phyloP scores from a whole-genome alignment of 2,329 filamentous ascomycete species.

The Exophiala spinifera region DNA sequence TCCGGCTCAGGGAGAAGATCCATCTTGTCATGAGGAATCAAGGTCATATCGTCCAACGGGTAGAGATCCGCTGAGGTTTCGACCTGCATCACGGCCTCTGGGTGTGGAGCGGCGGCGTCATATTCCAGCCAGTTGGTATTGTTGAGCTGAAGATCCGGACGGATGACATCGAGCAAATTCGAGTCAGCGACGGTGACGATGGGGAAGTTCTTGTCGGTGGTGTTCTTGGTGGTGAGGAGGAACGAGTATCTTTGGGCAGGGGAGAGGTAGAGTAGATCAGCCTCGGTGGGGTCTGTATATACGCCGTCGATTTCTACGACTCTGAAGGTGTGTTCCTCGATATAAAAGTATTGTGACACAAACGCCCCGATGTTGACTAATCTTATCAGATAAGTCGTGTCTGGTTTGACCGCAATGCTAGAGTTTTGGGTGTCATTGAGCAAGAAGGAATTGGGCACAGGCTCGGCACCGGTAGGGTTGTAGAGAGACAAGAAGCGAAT shows the following conservation, averaged over 20 bases:
- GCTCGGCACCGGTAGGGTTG: conserved; percentile 56
- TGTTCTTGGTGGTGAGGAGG: conserved; percentile 59
- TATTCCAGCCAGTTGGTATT: conserved; percentile 57
- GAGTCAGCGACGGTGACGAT: conserved; percentile 69
- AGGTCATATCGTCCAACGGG: conserved; percentile 68
- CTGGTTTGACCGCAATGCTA: conserved; percentile 58
- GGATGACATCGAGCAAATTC: conserved; percentile 66
- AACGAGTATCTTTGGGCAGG: conserved; percentile 63
- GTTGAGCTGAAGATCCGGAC: conserved; percentile 62
- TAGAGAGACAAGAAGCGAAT: conserved; percentile 49
- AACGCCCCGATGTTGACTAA: conserved; percentile 73
- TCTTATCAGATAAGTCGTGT: conserved; percentile 70
- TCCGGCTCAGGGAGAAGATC: conserved; percentile 60
- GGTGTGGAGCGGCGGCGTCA: conserved; percentile 46
- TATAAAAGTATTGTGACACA: conserved; percentile 48
- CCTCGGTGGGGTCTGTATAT: conserved; percentile 60
- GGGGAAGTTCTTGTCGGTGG: conserved; percentile 61
- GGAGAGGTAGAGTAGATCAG: conserved; percentile 63
- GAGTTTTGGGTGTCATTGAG: conserved; percentile 68
- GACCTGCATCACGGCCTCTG: conserved; percentile 50
- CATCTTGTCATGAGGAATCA: conserved; percentile 65
- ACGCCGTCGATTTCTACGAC: conserved; percentile 73
- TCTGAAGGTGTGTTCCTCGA: conserved; percentile 57
- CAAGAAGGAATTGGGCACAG: conserved; percentile 65
- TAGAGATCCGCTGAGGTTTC: conserved; percentile 53